Evolutionary conservation across 169 alveolate species (phyloP).

Genomic region (Cyclospora cayetanensis): DNA sequence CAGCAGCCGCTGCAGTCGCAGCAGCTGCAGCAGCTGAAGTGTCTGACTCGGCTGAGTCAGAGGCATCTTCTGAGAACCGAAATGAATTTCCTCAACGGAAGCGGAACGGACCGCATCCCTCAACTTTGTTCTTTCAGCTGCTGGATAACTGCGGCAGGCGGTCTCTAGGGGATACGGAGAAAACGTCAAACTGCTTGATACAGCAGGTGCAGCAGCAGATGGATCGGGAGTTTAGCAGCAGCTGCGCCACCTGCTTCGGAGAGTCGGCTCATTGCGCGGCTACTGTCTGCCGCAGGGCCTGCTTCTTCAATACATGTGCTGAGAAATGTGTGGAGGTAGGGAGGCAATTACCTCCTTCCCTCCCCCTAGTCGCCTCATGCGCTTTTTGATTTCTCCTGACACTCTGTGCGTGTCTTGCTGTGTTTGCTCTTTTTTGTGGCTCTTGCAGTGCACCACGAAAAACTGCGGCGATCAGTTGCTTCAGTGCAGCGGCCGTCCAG

Average conservation of each 20-base stretch:
- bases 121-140: background rate
- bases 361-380: background rate
- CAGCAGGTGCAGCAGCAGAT: slow-evolving; percentile 40
- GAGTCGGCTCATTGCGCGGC: background rate
- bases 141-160: background rate
- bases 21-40: background rate
- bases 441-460: slow-evolving; percentile 34
- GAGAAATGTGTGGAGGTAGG: background rate
- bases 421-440: background rate
- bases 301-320: background rate
- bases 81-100: no score
- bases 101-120: background rate
- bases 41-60: no score
- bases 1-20: background rate
- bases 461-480: slow-evolving; percentile 3
- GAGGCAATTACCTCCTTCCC: background rate
- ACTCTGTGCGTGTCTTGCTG: background rate
- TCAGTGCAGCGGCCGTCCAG: background rate
- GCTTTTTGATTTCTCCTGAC: background rate
- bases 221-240: background rate
- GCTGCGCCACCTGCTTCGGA: background rate
- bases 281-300: background rate
- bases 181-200: background rate
- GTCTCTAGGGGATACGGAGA: background rate
- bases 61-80: no score